Base-by-base conservation (phyloP, 768 basidiomycete genomes). In the Cystoderma amianthinum region DNA sequence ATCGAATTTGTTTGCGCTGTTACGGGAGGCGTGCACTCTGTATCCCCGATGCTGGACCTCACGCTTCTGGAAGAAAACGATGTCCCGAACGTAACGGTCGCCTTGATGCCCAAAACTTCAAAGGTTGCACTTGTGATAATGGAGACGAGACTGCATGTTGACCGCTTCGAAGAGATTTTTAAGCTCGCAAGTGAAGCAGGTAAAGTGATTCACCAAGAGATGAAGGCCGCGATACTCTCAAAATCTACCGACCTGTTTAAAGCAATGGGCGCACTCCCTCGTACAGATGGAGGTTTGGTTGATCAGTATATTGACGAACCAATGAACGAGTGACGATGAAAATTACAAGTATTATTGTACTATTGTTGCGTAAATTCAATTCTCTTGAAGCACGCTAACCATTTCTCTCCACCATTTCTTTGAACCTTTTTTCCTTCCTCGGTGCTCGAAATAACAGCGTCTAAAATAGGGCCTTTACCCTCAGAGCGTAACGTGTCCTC, bases 361-460 rank as follows among this genome's bases (percentile, higher is more conserved):
- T 22, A 42, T 30, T 33, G 33, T 10, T 32, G 41, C 7, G 33
- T 50, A 48, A 49, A 60, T 46, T 68, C 59, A 32, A 83, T 72
- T 50, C 92, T 72, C 55, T 77, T 72, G 63, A 92, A 98, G 59
- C 92, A 95, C 4, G 88, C 90, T 22, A 95, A 72, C 83, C 85
- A 94, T 61, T 97, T 98, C 35, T 86, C 74, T 18, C 93, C 93
- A 15, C 72, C 69, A 56, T 96, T 97, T 57, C 95, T 69, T 58
- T 89, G 88, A 0, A 98, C 96, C 60, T 99, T 99, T 61, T 82
- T 90, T 4, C 96, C 95, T 63, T 99, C 96, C 61, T 99, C 96
- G 3, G 96, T 99, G 53, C 80, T 80, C 23, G 67, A 76, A 59
- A 82, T 83, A 13, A 95, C 81, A 2, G 82, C 87, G 48, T 89